phyloP scores from a whole-genome alignment of 768 basidiomycete genomes.

The Termitomyces sp. region DNA sequence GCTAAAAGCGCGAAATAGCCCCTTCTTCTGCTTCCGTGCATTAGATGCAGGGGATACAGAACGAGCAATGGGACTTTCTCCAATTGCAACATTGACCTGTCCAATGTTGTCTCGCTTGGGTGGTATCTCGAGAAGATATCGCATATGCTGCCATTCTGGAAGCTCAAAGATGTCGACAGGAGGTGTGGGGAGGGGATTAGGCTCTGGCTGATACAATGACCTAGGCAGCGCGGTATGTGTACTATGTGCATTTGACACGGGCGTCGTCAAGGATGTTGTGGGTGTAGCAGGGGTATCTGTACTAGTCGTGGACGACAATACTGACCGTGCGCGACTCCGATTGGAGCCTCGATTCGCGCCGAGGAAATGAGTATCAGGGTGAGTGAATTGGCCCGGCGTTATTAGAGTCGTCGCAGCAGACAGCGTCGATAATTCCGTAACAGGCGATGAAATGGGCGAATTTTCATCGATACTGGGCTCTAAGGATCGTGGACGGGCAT shows the following conservation, averaged over 20 bases:
- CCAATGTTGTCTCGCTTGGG: constrained; percentile 2
- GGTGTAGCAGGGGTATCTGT: neutral
- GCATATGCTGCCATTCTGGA: constrained; percentile 35
- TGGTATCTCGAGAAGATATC: constrained; percentile 5
- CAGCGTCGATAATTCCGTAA: constrained; percentile 35
- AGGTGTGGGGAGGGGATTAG: constrained; percentile 5
- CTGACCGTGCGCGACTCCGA: neutral
- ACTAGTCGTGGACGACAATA: neutral
- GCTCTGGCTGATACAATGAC: neutral
- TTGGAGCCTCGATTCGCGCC: neutral
- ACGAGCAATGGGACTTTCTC: neutral
- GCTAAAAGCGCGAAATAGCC: constrained; percentile 1
- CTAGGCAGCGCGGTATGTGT: neutral
- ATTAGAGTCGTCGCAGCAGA: constrained; percentile 29
- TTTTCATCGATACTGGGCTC: neutral
- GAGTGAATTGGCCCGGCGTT: neutral
- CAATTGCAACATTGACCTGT: neutral
- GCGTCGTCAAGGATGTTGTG: neutral
- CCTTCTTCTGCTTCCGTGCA: neutral
- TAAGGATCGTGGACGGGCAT: constrained; percentile 1
- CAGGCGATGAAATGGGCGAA: constrained; percentile 7
- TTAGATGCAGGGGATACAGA: neutral
- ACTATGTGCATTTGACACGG: neutral
- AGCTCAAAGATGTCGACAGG: constrained; percentile 44
- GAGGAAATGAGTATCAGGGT: neutral